Base-by-base conservation (phyloP, 202 grass and related monocot genomes). In the Digitaria exilis region DNA sequence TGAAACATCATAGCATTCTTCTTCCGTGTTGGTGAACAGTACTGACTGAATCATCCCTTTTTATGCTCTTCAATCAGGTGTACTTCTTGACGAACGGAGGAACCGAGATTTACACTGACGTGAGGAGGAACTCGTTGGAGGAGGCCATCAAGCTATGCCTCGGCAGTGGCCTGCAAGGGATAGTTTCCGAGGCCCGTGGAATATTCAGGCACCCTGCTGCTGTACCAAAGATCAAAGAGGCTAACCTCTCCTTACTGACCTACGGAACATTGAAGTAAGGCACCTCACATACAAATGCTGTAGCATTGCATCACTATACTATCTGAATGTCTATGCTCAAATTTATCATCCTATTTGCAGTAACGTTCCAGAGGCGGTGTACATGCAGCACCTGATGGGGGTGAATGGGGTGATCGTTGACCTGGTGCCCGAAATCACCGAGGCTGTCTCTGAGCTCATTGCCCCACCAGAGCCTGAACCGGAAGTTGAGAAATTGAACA, bases 311-410 rank as follows among this genome's bases (percentile, higher is more conserved):
- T 51, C 25, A 19, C 25, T 29, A 60, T 11, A 73, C 10, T 0
- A 54, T 48, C 30, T 42, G 60, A 34, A 60, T 68, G 5, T 21
- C 4, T 30, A 60, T 48, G 6, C 85, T 91, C 39, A 52, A 16
- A 67, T 35, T 46, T 37, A 4, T 15, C 48, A 14, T 37, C 31
- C 2, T 85, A 16, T 54, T 30, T 65, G 71, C 89, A 98, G 96
- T 18, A 98, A 98, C 58, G 92, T 98, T 73, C 92, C 96, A 0
- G 90, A 95, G 79, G 90, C 90, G 0, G 96, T 95, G 66, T 92
- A 95, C 83, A 93, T 95, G 88, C 96, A 98, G 78, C 92, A 95
- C 54, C 70, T 98, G 26, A 88, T 98, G 92, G 96, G 96, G 6
- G 81, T 95, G 70, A 92, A 89, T 10, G 89, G 92, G 5, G 92